Base-by-base conservation (phyloP, 1,284 basidiomycete genomes). In the Psilocybe mexicana region DNA sequence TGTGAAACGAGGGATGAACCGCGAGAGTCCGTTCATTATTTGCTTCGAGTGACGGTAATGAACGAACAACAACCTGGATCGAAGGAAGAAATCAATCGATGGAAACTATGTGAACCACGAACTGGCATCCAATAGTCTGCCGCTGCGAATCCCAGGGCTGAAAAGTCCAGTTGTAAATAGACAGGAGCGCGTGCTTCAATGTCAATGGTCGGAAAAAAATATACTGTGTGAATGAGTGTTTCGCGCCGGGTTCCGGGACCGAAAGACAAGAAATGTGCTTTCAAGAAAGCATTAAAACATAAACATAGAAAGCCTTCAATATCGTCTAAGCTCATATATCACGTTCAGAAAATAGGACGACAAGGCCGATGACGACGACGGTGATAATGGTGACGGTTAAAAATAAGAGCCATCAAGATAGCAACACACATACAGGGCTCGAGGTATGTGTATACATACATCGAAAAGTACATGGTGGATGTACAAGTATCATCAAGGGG, bases 11-110 rank as follows among this genome's bases (percentile, higher is more conserved):
- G 59, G 52, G 38, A 63, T 49, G 38, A 63, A 55, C 38, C 57
- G 50, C 12, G 61, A 58, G 36, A 62, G 45, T 10, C 49, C 53
- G 36, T 62, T 36, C 61, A 62, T 62, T 5, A 18, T 26, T 23
- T n/a, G 18, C 3, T 26, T 23, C 38, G 28, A 50, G 43, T 46
- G n/a, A 51, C 12, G n/a, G 40, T 18, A 43, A 26, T 43, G 35
- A 6, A 49, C 23, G 23, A 25, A 53, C 28, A 50, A 30, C 40
- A 48, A 52, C 18, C 46, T 44, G 10, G 40, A 33, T 26, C 14
- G 30, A 6, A 48, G 18, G 10, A 18, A 18, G 18, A 18, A 18
- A 18, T 18, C 18, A 18, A 18, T 18, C 18, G 18, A 18, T 18
- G 18, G 18, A 18, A 18, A 1, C 18, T 18, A 18, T 18, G 18